Evolutionary conservation across 176 grass and related monocot species (phyloP).

Genomic region (Aegilops sharonensis): DNA sequence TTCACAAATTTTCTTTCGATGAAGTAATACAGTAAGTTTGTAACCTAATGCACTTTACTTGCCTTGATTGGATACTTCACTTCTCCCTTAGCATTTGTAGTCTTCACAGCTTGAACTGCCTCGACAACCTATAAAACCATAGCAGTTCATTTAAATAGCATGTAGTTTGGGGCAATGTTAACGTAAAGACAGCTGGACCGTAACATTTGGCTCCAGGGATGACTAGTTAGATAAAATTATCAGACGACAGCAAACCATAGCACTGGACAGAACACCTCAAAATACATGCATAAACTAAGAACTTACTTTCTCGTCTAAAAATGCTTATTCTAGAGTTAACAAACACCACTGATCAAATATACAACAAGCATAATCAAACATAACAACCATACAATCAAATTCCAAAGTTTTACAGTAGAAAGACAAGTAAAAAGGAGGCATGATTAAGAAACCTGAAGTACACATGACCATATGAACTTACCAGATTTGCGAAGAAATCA

Average conservation of each 20-base stretch:
- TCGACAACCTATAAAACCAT: constrained; percentile 73
- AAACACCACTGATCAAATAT: not conserved
- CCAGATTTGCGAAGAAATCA: constrained; percentile 92
- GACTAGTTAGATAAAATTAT: not conserved
- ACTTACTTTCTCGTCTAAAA: not conserved
- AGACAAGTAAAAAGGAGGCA: not conserved
- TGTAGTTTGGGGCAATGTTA: not conserved
- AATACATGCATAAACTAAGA: not conserved
- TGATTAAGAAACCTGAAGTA: not conserved
- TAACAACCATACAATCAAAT: not conserved
- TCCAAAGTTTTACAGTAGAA: not conserved
- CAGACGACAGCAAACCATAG: not conserved
- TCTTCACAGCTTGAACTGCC: constrained; percentile 91
- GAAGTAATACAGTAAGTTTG: not conserved
- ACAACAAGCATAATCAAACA: not conserved
- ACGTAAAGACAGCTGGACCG: not conserved
- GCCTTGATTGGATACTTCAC: constrained; percentile 98
- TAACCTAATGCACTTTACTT: constrained; percentile 12
- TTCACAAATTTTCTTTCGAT: not conserved
- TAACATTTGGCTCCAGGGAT: not conserved
- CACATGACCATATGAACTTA: constrained; percentile 35
- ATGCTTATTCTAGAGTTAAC: not conserved
- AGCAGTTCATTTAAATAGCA: not conserved
- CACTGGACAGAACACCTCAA: not conserved
- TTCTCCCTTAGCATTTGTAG: constrained; percentile 77